Evolutionary conservation across 768 basidiomycete genomes (phyloP).

Genomic region (Rhizopogon salebrosus): DNA sequence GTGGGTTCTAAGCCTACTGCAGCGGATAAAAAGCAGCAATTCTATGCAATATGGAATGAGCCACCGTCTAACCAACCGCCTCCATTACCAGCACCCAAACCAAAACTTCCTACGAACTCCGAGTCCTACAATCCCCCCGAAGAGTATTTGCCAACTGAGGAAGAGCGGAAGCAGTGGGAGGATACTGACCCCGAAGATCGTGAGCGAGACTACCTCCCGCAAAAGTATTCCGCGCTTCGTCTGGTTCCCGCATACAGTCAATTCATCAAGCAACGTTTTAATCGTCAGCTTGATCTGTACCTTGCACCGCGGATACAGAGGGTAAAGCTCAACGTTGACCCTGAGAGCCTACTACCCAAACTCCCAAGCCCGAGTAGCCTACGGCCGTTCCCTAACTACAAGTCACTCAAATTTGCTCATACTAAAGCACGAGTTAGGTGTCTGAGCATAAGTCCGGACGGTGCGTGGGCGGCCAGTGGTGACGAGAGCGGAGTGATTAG

Average conservation of each 20-base stretch:
- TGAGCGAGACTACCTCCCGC: constrained; percentile 82
- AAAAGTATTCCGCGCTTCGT: constrained; percentile 80
- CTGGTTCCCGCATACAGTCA: constrained; percentile 88
- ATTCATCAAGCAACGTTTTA: constrained; percentile 92
- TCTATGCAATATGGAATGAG: constrained; percentile 89
- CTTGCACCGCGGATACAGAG: constrained; percentile 90
- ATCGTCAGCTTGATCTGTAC: constrained; percentile 92
- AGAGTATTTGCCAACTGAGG: constrained; percentile 86
- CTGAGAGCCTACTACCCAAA: constrained; percentile 87
- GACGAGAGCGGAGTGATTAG: constrained; percentile 84
- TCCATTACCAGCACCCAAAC: constrained; percentile 91
- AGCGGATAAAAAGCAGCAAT: constrained; percentile 55
- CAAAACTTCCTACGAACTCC: constrained; percentile 81
- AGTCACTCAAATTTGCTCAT: constrained; percentile 68
- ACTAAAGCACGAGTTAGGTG: constrained; percentile 63
- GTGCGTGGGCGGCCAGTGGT: constrained; percentile 87
- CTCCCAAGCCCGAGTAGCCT: constrained; percentile 88
- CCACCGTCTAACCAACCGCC: constrained; percentile 71
- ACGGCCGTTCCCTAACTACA: constrained; percentile 90
- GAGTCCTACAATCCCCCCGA: constrained; percentile 99
- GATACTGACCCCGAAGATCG: constrained; percentile 82
- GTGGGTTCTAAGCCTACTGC: constrained; percentile 82
- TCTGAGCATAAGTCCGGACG: constrained; percentile 79
- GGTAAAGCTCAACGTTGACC: constrained; percentile 86
- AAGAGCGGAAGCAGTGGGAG: constrained; percentile 82